Evolutionary conservation across 768 basidiomycete genomes (phyloP), one percentile per base, ranked within the genome.

Genomic region (Collybia sordida): DNA sequence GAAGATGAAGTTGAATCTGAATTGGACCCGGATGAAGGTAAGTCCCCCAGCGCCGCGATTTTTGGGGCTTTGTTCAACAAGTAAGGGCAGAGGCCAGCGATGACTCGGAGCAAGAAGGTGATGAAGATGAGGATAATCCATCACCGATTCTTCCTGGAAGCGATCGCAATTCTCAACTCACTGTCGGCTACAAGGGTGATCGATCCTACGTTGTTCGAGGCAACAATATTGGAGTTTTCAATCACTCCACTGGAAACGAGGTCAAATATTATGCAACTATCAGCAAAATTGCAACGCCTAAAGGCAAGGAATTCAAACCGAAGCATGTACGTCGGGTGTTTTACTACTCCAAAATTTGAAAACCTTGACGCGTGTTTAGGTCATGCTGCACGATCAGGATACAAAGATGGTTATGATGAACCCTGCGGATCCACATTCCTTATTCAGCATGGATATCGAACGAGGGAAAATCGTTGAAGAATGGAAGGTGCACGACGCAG

Each of bases 381-480:
- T 96, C 59, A 96, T 98, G 95, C 71, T 98, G 27, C 95, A 98
- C 64, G 90, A 96, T 56, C 92, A 94, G 83, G 97, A 99, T 67
- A 81, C 83, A 38, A 93, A 92, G 71, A 94, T 99, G 94, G 72
- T 99, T 47, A 65, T 99, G 49, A 90, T 91, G 82, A 88, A 97
- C 63, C 85, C 92, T 3, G 65, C 69, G 34, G 83, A 93, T 34
- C 85, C 88, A 3, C 83, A 92, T 59, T 86, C 93, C 0, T 72
- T 99, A 37, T 97, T 84, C 71, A 84, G 77, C 55, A 84, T 98
- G 80, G 97, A 99, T 70, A 81, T 99, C 53, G 89, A 96, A 67
- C 85, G 85, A 21, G 97, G 93, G 37, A 96, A 97, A 69, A 85
- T 99, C 23, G 93, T 98, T 18, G 97, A 99, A 64, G 97, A 99